phyloP scores from a whole-genome alignment of 2,329 filamentous ascomycete species.

The Lecanosticta acicola region DNA sequence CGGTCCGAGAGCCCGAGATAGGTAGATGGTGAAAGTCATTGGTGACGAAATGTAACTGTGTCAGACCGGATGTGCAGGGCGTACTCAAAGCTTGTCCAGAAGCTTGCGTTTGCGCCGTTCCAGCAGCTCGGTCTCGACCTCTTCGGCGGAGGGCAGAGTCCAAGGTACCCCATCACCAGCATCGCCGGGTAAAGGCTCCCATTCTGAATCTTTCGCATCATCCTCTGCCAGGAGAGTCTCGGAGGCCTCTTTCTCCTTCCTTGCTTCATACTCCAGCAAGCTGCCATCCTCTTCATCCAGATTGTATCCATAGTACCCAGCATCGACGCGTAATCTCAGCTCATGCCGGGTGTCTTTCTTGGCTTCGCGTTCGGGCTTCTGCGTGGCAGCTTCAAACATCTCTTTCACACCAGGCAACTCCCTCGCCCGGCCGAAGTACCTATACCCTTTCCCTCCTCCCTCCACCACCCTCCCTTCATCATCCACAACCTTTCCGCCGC shows the following conservation, averaged over 20 bases:
- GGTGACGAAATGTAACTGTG: too few relatives aligned
- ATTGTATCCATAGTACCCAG: conserved; percentile 92
- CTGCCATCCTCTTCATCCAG: conserved; percentile 84
- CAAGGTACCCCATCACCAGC: conserved; percentile 74
- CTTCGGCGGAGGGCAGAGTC: conserved; percentile 77
- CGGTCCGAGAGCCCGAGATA: not conserved
- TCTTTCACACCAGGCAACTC: conserved; percentile 95
- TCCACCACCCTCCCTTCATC: conserved; percentile 53
- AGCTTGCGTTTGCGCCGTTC: conserved; percentile 77
- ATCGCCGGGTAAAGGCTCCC: conserved; percentile 85
- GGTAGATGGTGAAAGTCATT: too few relatives aligned
- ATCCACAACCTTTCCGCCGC: conserved; percentile 48
- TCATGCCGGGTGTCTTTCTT: conserved; percentile 64
- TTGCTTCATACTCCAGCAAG: conserved; percentile 71
- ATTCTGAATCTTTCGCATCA: conserved; percentile 41
- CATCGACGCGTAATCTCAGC: conserved; percentile 73
- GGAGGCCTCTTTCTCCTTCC: conserved; percentile 76
- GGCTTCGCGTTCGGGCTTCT: conserved; percentile 47
- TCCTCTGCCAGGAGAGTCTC: conserved; percentile 57
- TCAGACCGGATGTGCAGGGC: not conserved
- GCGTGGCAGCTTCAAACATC: conserved; percentile 75
- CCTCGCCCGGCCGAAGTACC: conserved; percentile 84
- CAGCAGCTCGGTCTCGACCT: conserved; percentile 91
- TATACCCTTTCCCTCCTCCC: conserved; percentile 78
- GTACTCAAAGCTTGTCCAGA: conserved; percentile 55